Base-by-base conservation (phyloP, 2,329 filamentous ascomycete species). In the Sclerotinia nivalis region DNA sequence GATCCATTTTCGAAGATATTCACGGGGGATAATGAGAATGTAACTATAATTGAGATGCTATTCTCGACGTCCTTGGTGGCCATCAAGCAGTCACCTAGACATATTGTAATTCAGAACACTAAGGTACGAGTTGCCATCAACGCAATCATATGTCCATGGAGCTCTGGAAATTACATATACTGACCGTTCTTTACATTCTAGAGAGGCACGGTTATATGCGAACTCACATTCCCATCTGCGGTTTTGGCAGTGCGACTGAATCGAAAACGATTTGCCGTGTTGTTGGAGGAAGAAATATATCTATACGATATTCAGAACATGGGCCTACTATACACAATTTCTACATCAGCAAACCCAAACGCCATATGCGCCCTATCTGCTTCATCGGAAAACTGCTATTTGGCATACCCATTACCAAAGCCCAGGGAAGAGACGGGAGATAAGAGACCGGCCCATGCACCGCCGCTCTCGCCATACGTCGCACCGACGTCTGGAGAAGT, bases 241-340 rank as follows among this genome's bases (percentile, higher is more conserved):
- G 93, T 99, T 15, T 87, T 98, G 54, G 94, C 95, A 28, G 93
- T 99, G 71, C 92, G 94, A 74, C 84, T 99, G 77, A 99, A 99
- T 80, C 88, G 96, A 75, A 98, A 97, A 81, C 90, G 96, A 50
- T 86, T 99, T 37, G 93, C 96, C 18, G 94, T 99, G 45, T 90
- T 98, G 20, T 86, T 98, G 69, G 96, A 99, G 80, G 93, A 97
- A 76, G 92, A 97, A 79, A 97, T 98, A 72, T 99, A 98, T 81
- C 87, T 99, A 62, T 99, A 99, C 83, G 96, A 99, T 80, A 98
- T 99, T 74, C 93, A 94, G 81, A 98, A 97, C 79, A 98, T 99
- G 95, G 95, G 92, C 77, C 88, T 98, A 70, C 85, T 98, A 54
- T 91, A 93, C 80, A 97, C 93, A 8, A 97, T 98, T 73, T 89